A percentile compares a stretch with the other conserved stretches of the same genome.
Evolutionary conservation across 169 alveolate genomes (phyloP).

Genomic region (Miamiensis avidus): DNA sequence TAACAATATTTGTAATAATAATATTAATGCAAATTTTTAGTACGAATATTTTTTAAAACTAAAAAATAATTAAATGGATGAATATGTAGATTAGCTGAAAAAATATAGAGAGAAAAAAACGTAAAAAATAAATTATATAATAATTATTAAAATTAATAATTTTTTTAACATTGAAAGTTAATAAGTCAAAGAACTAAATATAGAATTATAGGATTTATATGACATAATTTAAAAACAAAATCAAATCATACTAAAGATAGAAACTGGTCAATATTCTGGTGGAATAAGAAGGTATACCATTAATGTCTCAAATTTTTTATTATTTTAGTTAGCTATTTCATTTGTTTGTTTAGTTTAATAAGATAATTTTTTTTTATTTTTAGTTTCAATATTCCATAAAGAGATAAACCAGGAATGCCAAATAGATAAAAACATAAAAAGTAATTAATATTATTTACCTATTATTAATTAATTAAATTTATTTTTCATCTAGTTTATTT

Average conservation of each 20-base stretch:
- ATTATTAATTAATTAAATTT: background rate
- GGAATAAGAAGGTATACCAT: background rate
- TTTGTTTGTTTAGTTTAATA: too few relatives aligned
- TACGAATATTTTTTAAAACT: slow-evolving; percentile 30
- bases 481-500: slow-evolving; percentile 13
- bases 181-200: slow-evolving; percentile 7
- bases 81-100: slow-evolving; percentile 26
- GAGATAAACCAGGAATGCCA: slow-evolving; percentile 35
- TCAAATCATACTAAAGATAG: slow-evolving; percentile 34
- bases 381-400: slow-evolving; percentile 38
- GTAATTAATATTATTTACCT: slow-evolving; percentile 1
- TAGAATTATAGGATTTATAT: slow-evolving; percentile 29
- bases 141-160: background rate
- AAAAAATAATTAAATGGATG: slow-evolving; percentile 42
- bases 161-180: slow-evolving; percentile 1
- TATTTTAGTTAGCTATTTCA: too few relatives aligned
- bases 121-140: slow-evolving; percentile 10
- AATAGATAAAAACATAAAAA: slow-evolving; percentile 24
- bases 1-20: background rate
- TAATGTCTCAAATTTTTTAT: too few relatives aligned
- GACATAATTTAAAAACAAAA: slow-evolving; percentile 20
- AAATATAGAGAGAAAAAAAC: slow-evolving; percentile 36
- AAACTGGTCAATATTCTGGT: background rate
- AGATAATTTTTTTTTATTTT: too few relatives aligned
- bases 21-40: background rate